Evolutionary conservation across 805 yeast genomes (phyloP).

Genomic region (Yarrowia sp.): DNA sequence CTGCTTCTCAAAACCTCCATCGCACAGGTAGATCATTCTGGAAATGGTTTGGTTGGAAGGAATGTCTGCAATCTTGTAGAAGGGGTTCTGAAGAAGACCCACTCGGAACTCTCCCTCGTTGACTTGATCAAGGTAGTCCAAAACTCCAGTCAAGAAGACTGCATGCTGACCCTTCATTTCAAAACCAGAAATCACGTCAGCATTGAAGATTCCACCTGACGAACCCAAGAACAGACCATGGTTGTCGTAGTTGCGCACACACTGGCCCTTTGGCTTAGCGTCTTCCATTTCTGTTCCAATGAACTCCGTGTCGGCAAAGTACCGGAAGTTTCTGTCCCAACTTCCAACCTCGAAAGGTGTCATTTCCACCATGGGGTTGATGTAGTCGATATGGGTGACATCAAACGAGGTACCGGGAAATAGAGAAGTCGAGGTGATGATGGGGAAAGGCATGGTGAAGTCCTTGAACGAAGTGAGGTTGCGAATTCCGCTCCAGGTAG

Average conservation of each 20-base stretch:
- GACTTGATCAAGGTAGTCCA: background rate
- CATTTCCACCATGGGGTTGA: constrained; percentile 47
- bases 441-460: background rate
- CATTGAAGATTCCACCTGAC: background rate
- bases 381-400: constrained; percentile 57
- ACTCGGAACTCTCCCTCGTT: background rate
- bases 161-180: background rate
- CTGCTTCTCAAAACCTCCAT: constrained; percentile 64
- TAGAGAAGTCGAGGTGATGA: background rate
- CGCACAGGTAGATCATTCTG: constrained; percentile 44
- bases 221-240: background rate
- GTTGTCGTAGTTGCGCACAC: background rate
- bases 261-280: background rate
- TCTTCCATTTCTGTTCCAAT: background rate
- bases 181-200: background rate
- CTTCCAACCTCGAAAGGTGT: constrained; percentile 67
- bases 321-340: constrained; percentile 67
- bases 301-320: constrained; percentile 61
- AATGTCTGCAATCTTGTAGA: background rate
- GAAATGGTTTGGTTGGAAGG: background rate
- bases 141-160: background rate
- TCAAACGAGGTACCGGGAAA: constrained; percentile 48
- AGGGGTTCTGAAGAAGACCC: background rate
- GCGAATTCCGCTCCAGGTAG: constrained; percentile 52
- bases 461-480: constrained; percentile 30